A percentile compares a stretch with the other conserved stretches of the same genome.
Conservation (phyloP, 176 grass and related monocot species). For the Aegilops tauschii region DNA sequence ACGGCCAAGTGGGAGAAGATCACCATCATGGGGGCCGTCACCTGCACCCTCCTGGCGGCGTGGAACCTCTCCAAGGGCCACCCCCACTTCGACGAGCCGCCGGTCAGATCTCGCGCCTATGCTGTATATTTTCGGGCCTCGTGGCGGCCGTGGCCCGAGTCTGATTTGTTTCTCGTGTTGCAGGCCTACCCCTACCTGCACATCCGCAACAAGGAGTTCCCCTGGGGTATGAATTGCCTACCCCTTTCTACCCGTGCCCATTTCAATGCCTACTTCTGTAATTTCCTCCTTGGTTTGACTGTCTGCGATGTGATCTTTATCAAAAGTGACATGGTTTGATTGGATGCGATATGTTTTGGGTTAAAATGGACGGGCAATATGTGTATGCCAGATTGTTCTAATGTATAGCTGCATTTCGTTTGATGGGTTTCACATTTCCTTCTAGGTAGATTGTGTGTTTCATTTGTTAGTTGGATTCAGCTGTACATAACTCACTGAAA, state of each 20-base stretch:
- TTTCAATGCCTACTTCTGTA: background rate
- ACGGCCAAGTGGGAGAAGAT: constrained; percentile 98
- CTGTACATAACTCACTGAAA: background rate
- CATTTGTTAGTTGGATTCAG: background rate
- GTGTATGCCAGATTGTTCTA: background rate
- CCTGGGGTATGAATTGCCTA: constrained; percentile 54
- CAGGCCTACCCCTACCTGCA: constrained; percentile 75
- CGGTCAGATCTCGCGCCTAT: constrained; percentile 35
- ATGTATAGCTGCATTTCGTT: background rate
- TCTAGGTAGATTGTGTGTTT: background rate
- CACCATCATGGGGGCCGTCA: constrained; percentile 64
- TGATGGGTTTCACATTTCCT: background rate
- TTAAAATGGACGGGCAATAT: background rate
- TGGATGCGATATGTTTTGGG: background rate
- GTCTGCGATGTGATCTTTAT: background rate
- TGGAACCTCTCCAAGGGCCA: constrained; percentile 90
- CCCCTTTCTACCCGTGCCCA: background rate
- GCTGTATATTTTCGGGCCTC: background rate
- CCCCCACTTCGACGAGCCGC: constrained; percentile 66
- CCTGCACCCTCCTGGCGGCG: constrained; percentile 54
- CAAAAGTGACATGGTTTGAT: background rate
- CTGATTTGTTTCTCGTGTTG: constrained; percentile 14
- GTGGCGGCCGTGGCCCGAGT: background rate
- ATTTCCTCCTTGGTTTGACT: background rate
- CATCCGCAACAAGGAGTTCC: constrained; percentile 95